Evolutionary conservation across 352 stramenopile genomes (phyloP), one percentile per base, ranked within the genome.

Genomic region (Globisporangium canariense): DNA sequence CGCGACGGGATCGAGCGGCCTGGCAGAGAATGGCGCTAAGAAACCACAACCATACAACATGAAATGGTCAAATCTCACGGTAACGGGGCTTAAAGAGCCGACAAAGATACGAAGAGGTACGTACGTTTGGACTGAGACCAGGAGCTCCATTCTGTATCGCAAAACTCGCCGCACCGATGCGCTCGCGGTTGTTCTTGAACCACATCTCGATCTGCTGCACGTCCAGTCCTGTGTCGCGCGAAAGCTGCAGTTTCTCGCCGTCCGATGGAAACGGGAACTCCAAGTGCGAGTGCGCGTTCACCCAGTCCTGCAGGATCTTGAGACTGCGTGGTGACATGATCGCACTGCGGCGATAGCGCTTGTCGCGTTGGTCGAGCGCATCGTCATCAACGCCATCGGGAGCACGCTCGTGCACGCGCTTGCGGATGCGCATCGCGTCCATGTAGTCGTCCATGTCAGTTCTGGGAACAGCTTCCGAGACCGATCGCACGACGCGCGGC

Each of bases 181-280:
- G 86, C 32, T 90, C 83, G 41, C 84, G 78, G 62, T 90, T 83
- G 71, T 74, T 92, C 62, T 86, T 86, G 58, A 95, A 86, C 86
- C 84, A 95, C n/a, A 82, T 75, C 62, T 95, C 86, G 32, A 93
- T 83, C 72, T 95, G 86, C 56, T 82, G 79, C 16, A 93, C 76
- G 54, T 93, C 84, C 9, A 95, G 64, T 1, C 86, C 83, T 0
- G 84, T 92, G 30, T 92, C 83, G 36, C 77, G 73, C 38, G 81
- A 86, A 10, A 95, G 81, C 65, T 92, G 81, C 38, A 89, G 65
- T 65, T 88, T 89, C 69, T 93, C 86, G 0, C 69, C 59, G 45
- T 93, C 86, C 4, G 75, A 77, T 5, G 81, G 83, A 57, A 86
- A 80, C 5, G 81, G 79, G 58, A 81, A 90, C 53, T 93, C 79